Percentiles rank a stretch among this genome's conserved stretches.
These are phyloP conservation scores for Acanthamoeba triangularis DNA, from an alignment of 208 protist genomes.

Conservation along the genomic window DNA sequence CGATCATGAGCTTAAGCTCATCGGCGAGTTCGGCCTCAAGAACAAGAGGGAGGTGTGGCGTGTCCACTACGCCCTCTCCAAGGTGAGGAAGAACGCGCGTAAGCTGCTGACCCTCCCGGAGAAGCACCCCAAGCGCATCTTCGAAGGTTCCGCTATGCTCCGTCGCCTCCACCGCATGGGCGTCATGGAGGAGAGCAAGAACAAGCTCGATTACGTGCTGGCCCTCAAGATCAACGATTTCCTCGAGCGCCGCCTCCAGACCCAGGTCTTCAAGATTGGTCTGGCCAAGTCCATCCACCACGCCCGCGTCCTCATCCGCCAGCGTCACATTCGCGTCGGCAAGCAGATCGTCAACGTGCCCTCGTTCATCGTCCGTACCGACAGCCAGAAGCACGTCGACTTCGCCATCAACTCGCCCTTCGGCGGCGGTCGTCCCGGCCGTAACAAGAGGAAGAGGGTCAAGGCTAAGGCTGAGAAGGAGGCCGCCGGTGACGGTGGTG, in stretches of 20 bases:
- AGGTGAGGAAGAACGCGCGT: constrained; percentile 99
- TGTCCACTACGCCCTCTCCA: constrained; percentile 98
- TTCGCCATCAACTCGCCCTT: constrained; percentile 98
- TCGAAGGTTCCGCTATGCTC: constrained; percentile 98
- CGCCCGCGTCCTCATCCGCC: constrained; percentile 99
- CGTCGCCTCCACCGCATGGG: constrained; percentile 99
- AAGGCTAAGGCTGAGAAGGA: constrained; percentile 79
- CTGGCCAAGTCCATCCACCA: constrained; percentile 99
- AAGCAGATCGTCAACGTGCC: constrained; percentile 99
- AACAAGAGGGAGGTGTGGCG: constrained; percentile 99
- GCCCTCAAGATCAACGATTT: constrained; percentile 99
- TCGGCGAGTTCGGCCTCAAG: constrained; percentile 98
- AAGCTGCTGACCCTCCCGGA: constrained; percentile 99
- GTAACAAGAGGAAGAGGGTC: constrained; percentile 94
- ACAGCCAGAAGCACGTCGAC: constrained; percentile 99
- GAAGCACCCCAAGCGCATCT: constrained; percentile 93
- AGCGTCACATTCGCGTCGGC: constrained; percentile 99
- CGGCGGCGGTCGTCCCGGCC: constrained; percentile 97
- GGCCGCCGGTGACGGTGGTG: constrained; percentile 57
- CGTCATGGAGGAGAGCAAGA: constrained; percentile 98
- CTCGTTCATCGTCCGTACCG: constrained; percentile 99
- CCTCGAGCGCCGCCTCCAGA: constrained; percentile 99
- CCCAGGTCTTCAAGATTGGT: constrained; percentile 98
- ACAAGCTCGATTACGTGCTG: constrained; percentile 99
- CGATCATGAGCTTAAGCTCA: constrained; percentile 99